Conservation (phyloP, 768 basidiomycete species). For the Dacryopinax spathularia region DNA sequence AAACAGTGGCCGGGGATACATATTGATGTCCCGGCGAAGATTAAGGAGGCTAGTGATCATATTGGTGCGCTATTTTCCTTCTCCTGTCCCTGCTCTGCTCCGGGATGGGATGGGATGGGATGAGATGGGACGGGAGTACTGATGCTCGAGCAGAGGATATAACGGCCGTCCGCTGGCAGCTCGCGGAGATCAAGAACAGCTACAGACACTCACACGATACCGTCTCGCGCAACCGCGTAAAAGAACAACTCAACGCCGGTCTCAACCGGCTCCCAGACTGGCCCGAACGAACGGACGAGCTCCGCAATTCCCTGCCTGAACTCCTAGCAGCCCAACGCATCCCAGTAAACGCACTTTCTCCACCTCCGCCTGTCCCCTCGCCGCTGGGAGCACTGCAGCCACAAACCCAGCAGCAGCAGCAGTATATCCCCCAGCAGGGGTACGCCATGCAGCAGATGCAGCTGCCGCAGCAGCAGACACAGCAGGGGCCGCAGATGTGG, state of each 20-base stretch:
- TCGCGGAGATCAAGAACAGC: background rate
- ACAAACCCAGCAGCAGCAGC: background rate
- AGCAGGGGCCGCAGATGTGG: background rate
- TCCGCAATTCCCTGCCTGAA: background rate
- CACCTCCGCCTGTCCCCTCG: background rate
- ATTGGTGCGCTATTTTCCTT: background rate
- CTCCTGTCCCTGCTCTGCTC: background rate
- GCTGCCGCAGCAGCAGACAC: background rate
- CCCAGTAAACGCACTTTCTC: background rate
- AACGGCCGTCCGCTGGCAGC: conserved; percentile 1
- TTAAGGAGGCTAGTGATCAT: background rate
- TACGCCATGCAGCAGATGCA: background rate
- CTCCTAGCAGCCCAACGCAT: background rate
- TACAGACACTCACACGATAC: background rate
- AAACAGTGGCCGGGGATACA: conserved; percentile 1
- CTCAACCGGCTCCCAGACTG: background rate
- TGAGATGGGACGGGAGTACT: no score
- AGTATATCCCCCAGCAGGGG: background rate
- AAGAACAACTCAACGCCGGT: background rate
- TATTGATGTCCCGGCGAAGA: background rate
- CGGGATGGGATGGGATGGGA: no score
- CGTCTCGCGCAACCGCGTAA: background rate
- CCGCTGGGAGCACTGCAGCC: background rate
- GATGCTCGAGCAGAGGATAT: background rate
- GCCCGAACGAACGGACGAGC: background rate